A percentile compares a stretch with the other conserved stretches of the same genome.
Conservation (phyloP, 2,329 filamentous ascomycete genomes). For the Paecilomyces niveus region DNA sequence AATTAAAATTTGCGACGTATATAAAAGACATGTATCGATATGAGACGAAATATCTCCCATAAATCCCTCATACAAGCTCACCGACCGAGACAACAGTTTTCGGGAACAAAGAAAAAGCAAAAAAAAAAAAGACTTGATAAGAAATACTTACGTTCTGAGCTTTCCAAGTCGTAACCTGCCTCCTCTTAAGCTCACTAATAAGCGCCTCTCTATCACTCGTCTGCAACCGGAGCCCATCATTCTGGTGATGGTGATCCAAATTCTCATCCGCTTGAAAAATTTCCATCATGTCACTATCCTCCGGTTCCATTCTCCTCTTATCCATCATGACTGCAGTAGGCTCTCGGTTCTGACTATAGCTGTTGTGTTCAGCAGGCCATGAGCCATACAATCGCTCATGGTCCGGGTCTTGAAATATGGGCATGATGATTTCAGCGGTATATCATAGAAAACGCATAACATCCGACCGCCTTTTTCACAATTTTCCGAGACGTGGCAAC, state of each 20-base stretch:
- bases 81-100: too few relatives aligned
- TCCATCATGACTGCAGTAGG: conserved; percentile 7
- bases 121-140: neutral
- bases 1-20: neutral
- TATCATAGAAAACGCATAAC: conserved; percentile 1
- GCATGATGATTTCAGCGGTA: conserved; percentile 13
- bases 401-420: conserved; percentile 22
- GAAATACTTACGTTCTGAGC: neutral
- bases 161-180: conserved; percentile 68
- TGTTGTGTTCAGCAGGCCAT: conserved; percentile 2
- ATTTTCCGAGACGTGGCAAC: conserved; percentile 10
- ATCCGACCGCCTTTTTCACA: neutral
- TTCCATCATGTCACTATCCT: conserved; percentile 10
- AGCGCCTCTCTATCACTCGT: conserved; percentile 62
- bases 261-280: conserved; percentile 7
- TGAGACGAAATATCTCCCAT: conserved; percentile 3
- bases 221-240: conserved; percentile 13
- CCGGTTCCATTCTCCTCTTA: conserved; percentile 4
- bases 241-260: conserved; percentile 8
- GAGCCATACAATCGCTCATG: conserved; percentile 14
- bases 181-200: conserved; percentile 76
- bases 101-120: neutral
- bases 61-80: conserved; percentile 1
- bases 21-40: conserved; percentile 16
- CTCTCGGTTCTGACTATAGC: conserved; percentile 5